Evolutionary conservation across 2,329 filamentous ascomycete genomes (phyloP), one percentile per base, ranked within the genome.

Genomic region (Chalara sp.): DNA sequence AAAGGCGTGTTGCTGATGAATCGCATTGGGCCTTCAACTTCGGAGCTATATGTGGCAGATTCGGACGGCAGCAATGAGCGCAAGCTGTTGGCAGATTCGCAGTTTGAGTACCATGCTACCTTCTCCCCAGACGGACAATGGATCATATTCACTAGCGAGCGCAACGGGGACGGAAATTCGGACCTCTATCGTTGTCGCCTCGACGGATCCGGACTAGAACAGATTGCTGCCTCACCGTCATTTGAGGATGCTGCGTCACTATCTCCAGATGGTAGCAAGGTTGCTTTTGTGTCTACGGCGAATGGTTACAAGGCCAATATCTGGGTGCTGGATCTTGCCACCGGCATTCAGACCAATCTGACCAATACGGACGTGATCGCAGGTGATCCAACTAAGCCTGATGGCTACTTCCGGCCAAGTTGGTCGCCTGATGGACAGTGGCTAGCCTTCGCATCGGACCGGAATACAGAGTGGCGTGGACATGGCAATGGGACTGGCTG

Each of bases 341-440:
- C 67, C 1, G 66, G 67, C 46, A 50, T 42, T 2, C 29, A 51
- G 3, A 52, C 47, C 31, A 72, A 72, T 42, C 51, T 73, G 28
- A 72, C 69, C 30, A 66, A 70, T 52, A 68, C 62, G 0, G 51
- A 56, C 3, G 37, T 48, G 5, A 60, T 58, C 0, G 58, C 56
- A 5, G 56, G 56, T 1, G 59, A 61, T n/a, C 48, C 55, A 10
- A 52, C 51, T 11, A 52, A 56, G 6, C 67, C 68, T 12, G 61
- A 67, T 35, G 67, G 70, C 5, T 61, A 68, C 53, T 72, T 70
- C 53, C 62, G 65, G 2, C 70, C 71, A 0, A 54, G 58, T 5
- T 72, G 69, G 69, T 71, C 68, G 1, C 69, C 71, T 0, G 63
- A 71, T 40, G 69, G 71, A 21, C 50, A 70, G 49, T 72, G 67